Conservation (phyloP, 192 early-diverging fungal genomes). For the Paraglomus brasilianum region DNA sequence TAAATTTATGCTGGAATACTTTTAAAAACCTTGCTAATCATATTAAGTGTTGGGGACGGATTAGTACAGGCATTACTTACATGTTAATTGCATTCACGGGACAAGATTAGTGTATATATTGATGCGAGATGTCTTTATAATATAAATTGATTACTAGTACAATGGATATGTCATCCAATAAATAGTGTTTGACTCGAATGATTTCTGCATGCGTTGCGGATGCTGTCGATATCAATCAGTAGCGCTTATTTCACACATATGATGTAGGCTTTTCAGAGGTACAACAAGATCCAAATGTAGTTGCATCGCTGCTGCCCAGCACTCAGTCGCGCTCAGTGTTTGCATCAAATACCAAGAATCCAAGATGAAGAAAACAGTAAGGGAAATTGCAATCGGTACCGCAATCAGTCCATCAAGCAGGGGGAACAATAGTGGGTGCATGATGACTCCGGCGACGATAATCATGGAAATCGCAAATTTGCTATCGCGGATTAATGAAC, state of each 20-base stretch:
- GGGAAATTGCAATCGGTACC: background rate
- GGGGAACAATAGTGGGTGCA: constrained; percentile 1
- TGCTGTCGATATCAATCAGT: too few species aligned
- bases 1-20: too few species aligned
- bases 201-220: too few species aligned
- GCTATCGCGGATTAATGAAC: background rate
- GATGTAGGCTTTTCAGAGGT: constrained; percentile 25
- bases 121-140: too few species aligned
- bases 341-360: constrained; percentile 26
- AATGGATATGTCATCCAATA: too few species aligned
- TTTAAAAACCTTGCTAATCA: too few species aligned
- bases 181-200: too few species aligned
- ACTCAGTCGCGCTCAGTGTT: constrained; percentile 21
- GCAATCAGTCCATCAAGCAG: constrained; percentile 16
- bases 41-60: too few species aligned
- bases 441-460: background rate
- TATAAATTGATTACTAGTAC: too few species aligned
- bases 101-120: too few species aligned
- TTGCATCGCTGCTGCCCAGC: constrained; percentile 23
- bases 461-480: background rate
- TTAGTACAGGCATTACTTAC: too few species aligned
- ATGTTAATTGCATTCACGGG: too few species aligned
- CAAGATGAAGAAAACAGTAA: constrained; percentile 22
- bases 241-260: constrained; percentile 24
- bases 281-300: constrained; percentile 22